These are phyloP conservation scores for Phytopythium sindhum DNA, from an alignment of 352 stramenopile genomes.

Conservation along the genomic window DNA sequence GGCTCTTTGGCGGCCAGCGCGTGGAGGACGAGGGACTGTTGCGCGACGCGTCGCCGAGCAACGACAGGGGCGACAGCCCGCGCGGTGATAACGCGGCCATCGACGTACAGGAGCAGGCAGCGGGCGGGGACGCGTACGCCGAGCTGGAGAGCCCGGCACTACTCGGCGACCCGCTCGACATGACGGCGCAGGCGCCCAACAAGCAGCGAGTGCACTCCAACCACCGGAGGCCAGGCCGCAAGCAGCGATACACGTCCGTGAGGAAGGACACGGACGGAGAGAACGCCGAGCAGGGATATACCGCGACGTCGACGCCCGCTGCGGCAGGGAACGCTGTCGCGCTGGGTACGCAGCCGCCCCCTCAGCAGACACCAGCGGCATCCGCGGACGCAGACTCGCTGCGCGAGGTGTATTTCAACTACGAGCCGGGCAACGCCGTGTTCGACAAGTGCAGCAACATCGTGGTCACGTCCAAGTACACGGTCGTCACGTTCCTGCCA, in stretches of 20 bases:
- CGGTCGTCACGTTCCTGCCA: conserved; percentile 77
- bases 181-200: not conserved
- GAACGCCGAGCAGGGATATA: not conserved
- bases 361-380: conserved; percentile 10
- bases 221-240: conserved; percentile 5
- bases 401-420: conserved; percentile 75
- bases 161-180: conserved; percentile 23
- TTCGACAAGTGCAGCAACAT: conserved; percentile 80
- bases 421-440: conserved; percentile 50
- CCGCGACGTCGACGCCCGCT: not conserved
- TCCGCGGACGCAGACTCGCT: conserved; percentile 16
- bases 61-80: conserved; percentile 17
- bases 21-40: conserved; percentile 52
- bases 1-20: conserved; percentile 46
- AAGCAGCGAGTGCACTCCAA: not conserved
- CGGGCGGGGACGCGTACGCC: conserved; percentile 24
- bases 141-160: conserved; percentile 32
- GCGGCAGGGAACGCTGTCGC: conserved; percentile 3
- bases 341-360: conserved; percentile 11
- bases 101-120: conserved; percentile 5
- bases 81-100: not conserved
- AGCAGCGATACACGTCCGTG: conserved; percentile 9
- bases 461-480: conserved; percentile 91
- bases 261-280: conserved; percentile 25
- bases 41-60: conserved; percentile 17